Base-by-base conservation (phyloP, 2,329 filamentous ascomycete species). In the Talaromyces sp. region DNA sequence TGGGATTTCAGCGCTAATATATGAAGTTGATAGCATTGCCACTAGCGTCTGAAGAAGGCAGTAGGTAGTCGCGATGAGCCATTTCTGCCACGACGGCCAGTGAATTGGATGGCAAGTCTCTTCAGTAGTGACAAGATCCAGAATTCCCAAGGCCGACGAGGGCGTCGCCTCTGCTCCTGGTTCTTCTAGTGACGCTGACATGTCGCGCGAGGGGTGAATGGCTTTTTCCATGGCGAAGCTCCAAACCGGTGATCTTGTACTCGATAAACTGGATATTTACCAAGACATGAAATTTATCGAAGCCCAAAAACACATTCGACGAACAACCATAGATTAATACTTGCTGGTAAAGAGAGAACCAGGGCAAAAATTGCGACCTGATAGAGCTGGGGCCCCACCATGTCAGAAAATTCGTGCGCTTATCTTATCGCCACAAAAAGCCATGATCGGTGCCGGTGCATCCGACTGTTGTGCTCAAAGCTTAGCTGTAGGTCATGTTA, bases 31-130 rank as follows among this genome's bases (percentile, higher is more conserved):
- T 4, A 74, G 72, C 52, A 77, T 63, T 21, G 74, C 72, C 49
- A 78, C 71, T 59, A 78, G 77, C 27, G 69, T 65, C 62, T 78
- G 76, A 52, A 76, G 51, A 65, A 75, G 59, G 66, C 72, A 56
- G 67, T 76, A 68, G 7, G 64, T 51, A 27, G 53, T 57, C 46
- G 59, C 26, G 38, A 68, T 66, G 51, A 56, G 26, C 65, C 65
- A 67, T 65, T 67, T 67, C 56, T 64, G 62, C 61, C 60, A 67
- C 14, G 24, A 11, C 2, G 63, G 62, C 65, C 65, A 68, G 32
- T 64, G 60, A 19, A 60, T 59, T 1, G 66, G 66, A 38, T 68
- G 65, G 21, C 63, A 56, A 5, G 60, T 55, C 17, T 64, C 61
- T 21, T 52, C 54, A 53, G 58, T 64, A 38, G 62, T 55, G 41